Conservation (phyloP, 495 filamentous ascomycete genomes). For the Daldinia caldariorum region DNA sequence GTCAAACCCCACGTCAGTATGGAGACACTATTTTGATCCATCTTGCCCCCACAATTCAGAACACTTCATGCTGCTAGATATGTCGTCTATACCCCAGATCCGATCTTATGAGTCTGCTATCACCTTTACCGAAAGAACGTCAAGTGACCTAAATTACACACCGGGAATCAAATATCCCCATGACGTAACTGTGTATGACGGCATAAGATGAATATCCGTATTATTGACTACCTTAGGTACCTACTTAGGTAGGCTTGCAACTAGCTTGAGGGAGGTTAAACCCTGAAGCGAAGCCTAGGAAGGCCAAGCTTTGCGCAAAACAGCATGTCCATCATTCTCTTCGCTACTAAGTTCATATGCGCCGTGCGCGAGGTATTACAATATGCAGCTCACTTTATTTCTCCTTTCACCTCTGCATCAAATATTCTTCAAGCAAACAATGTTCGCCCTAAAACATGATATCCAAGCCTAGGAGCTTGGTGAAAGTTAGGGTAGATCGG, state of each 20-base stretch:
- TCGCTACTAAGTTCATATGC: background rate
- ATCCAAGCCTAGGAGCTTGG: background rate
- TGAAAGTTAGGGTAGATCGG: background rate
- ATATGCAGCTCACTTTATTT: background rate
- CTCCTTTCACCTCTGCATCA: background rate
- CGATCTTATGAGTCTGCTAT: background rate
- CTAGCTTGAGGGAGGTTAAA: background rate
- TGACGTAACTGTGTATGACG: background rate
- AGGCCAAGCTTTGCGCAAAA: background rate
- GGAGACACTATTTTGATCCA: background rate
- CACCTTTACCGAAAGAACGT: background rate
- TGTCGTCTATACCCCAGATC: background rate
- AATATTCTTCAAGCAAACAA: background rate
- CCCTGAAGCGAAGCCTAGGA: background rate
- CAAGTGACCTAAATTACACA: background rate
- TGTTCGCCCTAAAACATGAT: background rate
- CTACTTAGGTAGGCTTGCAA: too few relatives aligned
- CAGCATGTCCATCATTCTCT: background rate
- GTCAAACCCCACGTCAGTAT: slow-evolving; percentile 2
- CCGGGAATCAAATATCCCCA: background rate
- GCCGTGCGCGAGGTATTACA: background rate
- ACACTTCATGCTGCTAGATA: background rate
- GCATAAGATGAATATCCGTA: background rate
- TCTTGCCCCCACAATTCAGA: background rate
- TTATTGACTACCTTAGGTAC: too few relatives aligned